These are phyloP conservation scores for Trypanosoma avium DNA, from an alignment of 208 protist species.

Conservation along the genomic window DNA sequence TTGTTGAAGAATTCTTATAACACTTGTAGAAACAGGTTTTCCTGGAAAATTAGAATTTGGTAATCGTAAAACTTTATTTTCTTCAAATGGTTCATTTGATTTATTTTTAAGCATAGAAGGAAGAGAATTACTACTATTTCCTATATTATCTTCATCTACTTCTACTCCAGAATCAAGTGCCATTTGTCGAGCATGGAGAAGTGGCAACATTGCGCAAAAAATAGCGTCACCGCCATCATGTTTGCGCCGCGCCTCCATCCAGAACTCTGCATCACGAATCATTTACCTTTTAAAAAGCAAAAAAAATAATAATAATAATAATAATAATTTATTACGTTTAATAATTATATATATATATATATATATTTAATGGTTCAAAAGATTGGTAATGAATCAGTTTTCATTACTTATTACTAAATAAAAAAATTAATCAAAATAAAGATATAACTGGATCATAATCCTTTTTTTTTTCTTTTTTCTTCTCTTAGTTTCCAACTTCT, in stretches of 20 bases:
- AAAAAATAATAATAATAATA: conserved; percentile 14
- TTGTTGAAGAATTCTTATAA: conserved; percentile 79
- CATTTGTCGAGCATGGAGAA: conserved; percentile 64
- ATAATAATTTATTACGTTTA: conserved; percentile 7
- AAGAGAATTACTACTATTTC: not conserved
- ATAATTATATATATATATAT: not conserved
- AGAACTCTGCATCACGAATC: conserved; percentile 88
- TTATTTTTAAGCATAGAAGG: not conserved
- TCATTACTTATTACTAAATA: too few relatives aligned
- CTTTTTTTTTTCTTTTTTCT: too few relatives aligned
- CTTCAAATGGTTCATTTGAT: conserved; percentile 18
- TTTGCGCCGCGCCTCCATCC: conserved; percentile 66
- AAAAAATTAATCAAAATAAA: too few relatives aligned
- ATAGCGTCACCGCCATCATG: conserved; percentile 59
- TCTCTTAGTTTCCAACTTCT: too few relatives aligned
- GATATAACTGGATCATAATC: too few relatives aligned
- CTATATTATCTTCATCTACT: conserved; percentile 8
- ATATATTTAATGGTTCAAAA: too few relatives aligned
- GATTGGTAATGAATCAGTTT: too few relatives aligned
- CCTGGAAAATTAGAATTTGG: conserved; percentile 30
- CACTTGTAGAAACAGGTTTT: conserved; percentile 33
- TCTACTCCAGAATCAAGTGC: conserved; percentile 45
- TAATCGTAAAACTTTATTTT: conserved; percentile 28
- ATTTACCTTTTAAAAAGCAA: conserved; percentile 28
- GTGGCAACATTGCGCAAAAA: conserved; percentile 63